Percentiles rank a stretch among this genome's conserved stretches.
Conservation (phyloP, 495 filamentous ascomycete species). For the Cryomyces minteri region DNA sequence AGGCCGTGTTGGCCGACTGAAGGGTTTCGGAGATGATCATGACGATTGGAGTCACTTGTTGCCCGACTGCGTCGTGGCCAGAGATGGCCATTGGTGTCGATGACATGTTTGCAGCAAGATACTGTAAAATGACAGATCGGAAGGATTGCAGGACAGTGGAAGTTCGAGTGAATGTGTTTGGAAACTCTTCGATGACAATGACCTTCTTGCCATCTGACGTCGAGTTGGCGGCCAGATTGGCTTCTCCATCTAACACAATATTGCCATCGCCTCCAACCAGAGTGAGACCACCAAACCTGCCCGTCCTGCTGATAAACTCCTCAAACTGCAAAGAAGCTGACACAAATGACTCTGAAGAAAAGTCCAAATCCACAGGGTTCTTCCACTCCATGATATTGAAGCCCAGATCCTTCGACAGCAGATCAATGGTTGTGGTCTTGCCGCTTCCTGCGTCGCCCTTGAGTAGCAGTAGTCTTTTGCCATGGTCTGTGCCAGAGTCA, state of each 20-base stretch:
- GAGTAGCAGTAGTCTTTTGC: constrained; percentile 56
- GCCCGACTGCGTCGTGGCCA: constrained; percentile 10
- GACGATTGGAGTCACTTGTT: constrained; percentile 48
- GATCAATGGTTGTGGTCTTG: constrained; percentile 71
- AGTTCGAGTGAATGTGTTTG: constrained; percentile 53
- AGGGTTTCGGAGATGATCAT: constrained; percentile 83
- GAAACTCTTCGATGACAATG: constrained; percentile 88
- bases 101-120: constrained; percentile 42
- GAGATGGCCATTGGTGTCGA: constrained; percentile 16
- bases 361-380: constrained; percentile 50
- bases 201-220: constrained; percentile 28
- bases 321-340: constrained; percentile 66
- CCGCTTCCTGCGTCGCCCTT: constrained; percentile 86
- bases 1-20: constrained; percentile 52
- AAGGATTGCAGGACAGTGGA: constrained; percentile 55
- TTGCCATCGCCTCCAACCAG: neutral
- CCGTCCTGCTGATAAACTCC: constrained; percentile 66
- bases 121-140: constrained; percentile 52
- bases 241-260: neutral
- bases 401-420: constrained; percentile 51
- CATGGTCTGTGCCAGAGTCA: constrained; percentile 12
- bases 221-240: constrained; percentile 10
- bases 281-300: constrained; percentile 53
- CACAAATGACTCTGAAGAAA: constrained; percentile 34
- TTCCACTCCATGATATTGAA: constrained; percentile 78